Percentiles rank a stretch among this genome's conserved stretches.
These are phyloP conservation scores for Solanum hybrid DNA, from an alignment of 305 asterid species.

Conservation along the genomic window DNA sequence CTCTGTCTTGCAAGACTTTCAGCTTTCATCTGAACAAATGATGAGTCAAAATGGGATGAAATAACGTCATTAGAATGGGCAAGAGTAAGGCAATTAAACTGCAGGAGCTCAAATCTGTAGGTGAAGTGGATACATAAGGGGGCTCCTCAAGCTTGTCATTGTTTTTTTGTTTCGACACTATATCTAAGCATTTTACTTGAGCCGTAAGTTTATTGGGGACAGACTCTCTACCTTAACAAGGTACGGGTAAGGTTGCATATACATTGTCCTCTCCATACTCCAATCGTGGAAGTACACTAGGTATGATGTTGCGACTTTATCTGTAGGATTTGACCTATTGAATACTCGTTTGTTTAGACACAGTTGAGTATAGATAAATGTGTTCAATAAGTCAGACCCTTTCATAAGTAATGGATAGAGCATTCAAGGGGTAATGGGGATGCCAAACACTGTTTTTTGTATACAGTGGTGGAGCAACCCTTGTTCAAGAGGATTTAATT, in stretches of 20 bases:
- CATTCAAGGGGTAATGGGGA: not conserved
- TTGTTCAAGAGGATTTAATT: not conserved
- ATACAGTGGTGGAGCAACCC: not conserved
- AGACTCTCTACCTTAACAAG: not conserved
- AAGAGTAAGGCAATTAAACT: no score
- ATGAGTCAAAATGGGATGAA: no score
- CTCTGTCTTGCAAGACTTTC: no score
- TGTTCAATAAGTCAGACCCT: not conserved
- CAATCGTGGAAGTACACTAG: not conserved
- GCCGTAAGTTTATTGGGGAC: not conserved
- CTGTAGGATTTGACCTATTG: not conserved
- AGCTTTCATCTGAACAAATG: no score
- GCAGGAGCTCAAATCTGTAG: no score
- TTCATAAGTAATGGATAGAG: not conserved
- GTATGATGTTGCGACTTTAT: not conserved
- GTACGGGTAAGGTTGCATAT: not conserved
- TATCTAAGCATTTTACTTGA: not conserved
- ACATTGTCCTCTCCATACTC: not conserved
- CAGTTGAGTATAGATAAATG: not conserved
- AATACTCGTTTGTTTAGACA: not conserved
- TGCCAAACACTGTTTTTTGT: not conserved
- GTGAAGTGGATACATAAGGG: no score
- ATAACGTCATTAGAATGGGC: no score
- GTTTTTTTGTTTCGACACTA: no score
- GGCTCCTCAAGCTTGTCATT: no score